Percentiles rank a stretch among this genome's conserved stretches.
Evolutionary conservation across 192 early-diverging fungal genomes (phyloP).

Genomic region (Coemansia sp.): DNA sequence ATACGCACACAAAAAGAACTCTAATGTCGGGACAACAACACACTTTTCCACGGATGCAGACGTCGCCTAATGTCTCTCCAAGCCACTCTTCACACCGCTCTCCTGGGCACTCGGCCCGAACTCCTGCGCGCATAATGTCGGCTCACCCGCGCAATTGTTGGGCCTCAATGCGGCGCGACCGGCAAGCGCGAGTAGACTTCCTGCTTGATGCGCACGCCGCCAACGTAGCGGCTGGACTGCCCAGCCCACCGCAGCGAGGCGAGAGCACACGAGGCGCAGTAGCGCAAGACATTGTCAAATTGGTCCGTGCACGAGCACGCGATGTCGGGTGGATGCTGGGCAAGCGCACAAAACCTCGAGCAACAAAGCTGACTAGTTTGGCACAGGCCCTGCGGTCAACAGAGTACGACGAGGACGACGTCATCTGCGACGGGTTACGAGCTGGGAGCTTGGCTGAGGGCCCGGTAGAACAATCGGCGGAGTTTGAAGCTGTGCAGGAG

Average conservation of each 20-base stretch:
- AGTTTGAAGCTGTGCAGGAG: slow-evolving; percentile 50
- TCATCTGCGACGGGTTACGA: slow-evolving; percentile 21
- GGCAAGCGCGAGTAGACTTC: slow-evolving; percentile 24
- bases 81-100: slow-evolving; percentile 21
- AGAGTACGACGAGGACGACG: slow-evolving; percentile 42
- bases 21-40: slow-evolving; percentile 11
- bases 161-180: slow-evolving; percentile 36
- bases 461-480: slow-evolving; percentile 27
- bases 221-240: slow-evolving; percentile 2
- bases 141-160: slow-evolving; percentile 24
- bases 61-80: slow-evolving; percentile 27
- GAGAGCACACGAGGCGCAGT: slow-evolving; percentile 2
- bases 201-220: slow-evolving; percentile 32
- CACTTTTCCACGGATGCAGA: slow-evolving; percentile 34
- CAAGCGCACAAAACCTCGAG: slow-evolving; percentile 24
- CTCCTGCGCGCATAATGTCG: slow-evolving; percentile 2
- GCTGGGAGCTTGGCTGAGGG: slow-evolving; percentile 10
- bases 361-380: slow-evolving; percentile 21
- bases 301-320: slow-evolving; percentile 39
- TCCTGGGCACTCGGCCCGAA: slow-evolving; percentile 37
- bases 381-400: slow-evolving; percentile 42
- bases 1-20: background rate
- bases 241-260: slow-evolving; percentile 6
- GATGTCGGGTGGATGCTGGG: slow-evolving; percentile 46
- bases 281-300: slow-evolving; percentile 22